Conservation (phyloP, 169 alveolate genomes). For the Fabrea salina region DNA sequence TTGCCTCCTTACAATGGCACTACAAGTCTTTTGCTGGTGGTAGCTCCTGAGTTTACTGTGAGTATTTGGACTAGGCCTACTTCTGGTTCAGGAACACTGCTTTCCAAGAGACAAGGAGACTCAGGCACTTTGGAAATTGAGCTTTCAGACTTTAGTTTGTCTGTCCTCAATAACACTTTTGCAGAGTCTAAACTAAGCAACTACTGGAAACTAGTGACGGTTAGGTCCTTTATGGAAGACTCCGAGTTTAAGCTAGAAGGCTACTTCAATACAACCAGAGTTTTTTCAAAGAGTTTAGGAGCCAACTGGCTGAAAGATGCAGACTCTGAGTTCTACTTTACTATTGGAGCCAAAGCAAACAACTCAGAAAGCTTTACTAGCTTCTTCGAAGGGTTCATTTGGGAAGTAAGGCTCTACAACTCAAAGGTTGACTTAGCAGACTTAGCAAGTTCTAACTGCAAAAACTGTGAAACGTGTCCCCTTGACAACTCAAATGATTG, state of each 20-base stretch:
- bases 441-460: not conserved
- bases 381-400: not conserved
- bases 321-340: not conserved
- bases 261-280: not conserved
- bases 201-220: no score
- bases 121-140: no score
- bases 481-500: conserved; percentile 8
- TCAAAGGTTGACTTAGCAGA: not conserved
- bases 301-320: not conserved
- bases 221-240: no score
- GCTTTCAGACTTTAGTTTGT: no score
- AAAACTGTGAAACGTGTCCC: conserved; percentile 10
- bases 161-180: no score
- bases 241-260: no score
- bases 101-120: no score
- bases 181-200: no score
- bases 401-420: not conserved
- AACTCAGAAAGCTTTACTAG: not conserved
- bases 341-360: not conserved
- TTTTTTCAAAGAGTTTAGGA: not conserved
- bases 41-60: not conserved
- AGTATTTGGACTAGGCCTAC: conserved; percentile 1
- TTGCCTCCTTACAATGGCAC: not conserved
- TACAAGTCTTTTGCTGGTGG: not conserved
- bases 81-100: not conserved